Base-by-base conservation (phyloP, 306 rosid species). In the Citrullus amarus region DNA sequence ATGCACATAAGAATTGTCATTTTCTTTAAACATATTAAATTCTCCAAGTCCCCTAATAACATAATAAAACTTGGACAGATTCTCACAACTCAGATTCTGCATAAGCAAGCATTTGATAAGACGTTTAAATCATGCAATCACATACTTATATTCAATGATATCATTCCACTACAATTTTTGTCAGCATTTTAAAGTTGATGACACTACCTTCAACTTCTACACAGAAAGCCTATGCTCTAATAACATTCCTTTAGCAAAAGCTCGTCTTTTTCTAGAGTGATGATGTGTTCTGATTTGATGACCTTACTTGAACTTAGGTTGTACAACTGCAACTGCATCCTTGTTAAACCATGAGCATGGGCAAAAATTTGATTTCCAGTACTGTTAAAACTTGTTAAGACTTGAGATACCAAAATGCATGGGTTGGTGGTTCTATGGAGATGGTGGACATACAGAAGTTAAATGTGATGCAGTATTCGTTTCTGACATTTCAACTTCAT, bases 401-500 rank as follows among this genome's bases (percentile, higher is more conserved):
- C 3, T 25, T 70, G 20, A 20, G 58, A 71, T 46, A 1, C 12
- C 54, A 71, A 48, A 50, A 11, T 46, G 43, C 55, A 71, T 18
- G 39, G 0, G 46, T 15, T 12, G 57, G 36, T 6, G 56, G n/a
- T 46, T 48, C 59, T 71, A 71, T 48, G 77, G 77, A 48, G 77
- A 46, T 28, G 56, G 14, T 25, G 76, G 57, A 48, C 56, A 28
- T 11, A 71, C 77, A 14, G 77, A 48, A 71, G 59, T 50, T 48
- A 48, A 28, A 48, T 48, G 77, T 3, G 25, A 71, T 48, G 59
- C 59, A 28, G 77, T 53, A 25, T 71, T 92, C 54, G 91, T 80
- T 81, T 94, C 97, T 34, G 93, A 69, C 97, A 94, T 94, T 84
- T 94, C 96, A 60, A 94, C 91, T 88, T 90, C 98, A 65, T 72